A percentile compares a stretch with the other conserved stretches of the same genome.
Evolutionary conservation across 2,329 filamentous ascomycete genomes (phyloP).

Genomic region (Tolypocladium tundrense): DNA sequence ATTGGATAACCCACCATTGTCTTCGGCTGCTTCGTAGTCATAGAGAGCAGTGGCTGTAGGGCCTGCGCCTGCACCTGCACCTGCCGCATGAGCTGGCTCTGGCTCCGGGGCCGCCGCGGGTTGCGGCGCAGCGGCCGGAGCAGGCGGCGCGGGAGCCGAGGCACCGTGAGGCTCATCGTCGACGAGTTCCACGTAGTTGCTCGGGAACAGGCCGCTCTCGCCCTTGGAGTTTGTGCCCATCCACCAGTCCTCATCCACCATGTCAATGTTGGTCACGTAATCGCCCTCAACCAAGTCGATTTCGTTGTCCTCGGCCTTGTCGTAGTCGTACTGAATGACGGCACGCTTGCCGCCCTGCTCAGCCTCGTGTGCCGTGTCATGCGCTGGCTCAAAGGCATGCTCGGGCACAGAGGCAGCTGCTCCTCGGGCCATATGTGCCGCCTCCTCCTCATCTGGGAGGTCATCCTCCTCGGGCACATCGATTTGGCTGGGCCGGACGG

Average conservation of each 20-base stretch:
- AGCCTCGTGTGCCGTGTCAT: constrained; percentile 16
- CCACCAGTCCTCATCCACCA: constrained; percentile 99
- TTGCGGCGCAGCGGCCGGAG: constrained; percentile 23
- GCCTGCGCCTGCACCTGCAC: constrained; percentile 31
- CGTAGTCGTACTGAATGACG: constrained; percentile 86
- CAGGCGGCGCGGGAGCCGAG: constrained; percentile 20
- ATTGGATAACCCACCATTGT: constrained; percentile 53
- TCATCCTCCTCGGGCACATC: constrained; percentile 55
- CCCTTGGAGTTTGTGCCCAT: constrained; percentile 81
- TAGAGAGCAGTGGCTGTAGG: constrained; percentile 77
- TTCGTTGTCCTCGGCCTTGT: constrained; percentile 96
- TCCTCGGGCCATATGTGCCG: constrained; percentile 48
- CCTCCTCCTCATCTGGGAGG: constrained; percentile 52
- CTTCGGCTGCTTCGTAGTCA: constrained; percentile 94
- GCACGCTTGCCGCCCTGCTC: constrained; percentile 56
- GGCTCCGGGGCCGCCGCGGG: constrained; percentile 19
- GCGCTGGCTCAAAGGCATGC: constrained; percentile 21
- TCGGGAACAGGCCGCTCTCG: constrained; percentile 85
- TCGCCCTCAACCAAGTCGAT: constrained; percentile 85
- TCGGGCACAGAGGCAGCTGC: constrained; percentile 45
- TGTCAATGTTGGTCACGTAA: constrained; percentile 82
- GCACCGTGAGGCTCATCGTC: constrained; percentile 41
- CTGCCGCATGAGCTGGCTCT: constrained; percentile 19
- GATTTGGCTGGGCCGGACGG: constrained; percentile 55
- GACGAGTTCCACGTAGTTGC: constrained; percentile 89